These are phyloP conservation scores for Moesziomyces sp. DNA, from an alignment of 1,284 basidiomycete species.

Conservation along the genomic window DNA sequence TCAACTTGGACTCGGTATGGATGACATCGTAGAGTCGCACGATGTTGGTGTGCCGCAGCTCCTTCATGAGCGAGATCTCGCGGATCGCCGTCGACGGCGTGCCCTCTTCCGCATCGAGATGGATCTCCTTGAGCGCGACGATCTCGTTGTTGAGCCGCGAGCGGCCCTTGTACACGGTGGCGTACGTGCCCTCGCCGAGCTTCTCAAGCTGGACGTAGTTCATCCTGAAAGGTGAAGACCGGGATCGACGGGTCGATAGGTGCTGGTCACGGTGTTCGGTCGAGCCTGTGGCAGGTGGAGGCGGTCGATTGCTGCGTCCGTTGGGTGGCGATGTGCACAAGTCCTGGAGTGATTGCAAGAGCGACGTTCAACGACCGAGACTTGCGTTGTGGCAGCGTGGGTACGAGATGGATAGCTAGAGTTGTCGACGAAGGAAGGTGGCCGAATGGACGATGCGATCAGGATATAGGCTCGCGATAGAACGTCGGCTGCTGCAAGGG, in stretches of 20 bases:
- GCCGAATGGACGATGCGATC: too few species aligned
- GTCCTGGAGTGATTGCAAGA: too few species aligned
- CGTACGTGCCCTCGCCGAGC: conserved; percentile 67
- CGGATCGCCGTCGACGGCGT: conserved; percentile 94
- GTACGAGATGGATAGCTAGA: background rate
- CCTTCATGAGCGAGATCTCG: conserved; percentile 96
- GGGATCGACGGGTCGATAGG: too few species aligned
- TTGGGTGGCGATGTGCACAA: too few species aligned
- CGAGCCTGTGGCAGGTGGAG: too few species aligned
- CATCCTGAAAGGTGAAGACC: conserved; percentile 30
- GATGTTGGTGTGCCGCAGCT: conserved; percentile 93
- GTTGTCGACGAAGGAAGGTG: background rate
- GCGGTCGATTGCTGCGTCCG: too few species aligned
- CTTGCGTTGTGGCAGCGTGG: too few species aligned
- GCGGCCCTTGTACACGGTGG: conserved; percentile 67
- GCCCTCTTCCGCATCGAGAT: conserved; percentile 93
- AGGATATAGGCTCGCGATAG: too few species aligned
- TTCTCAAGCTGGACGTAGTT: conserved; percentile 67
- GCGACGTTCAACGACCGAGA: too few species aligned
- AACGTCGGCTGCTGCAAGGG: too few species aligned
- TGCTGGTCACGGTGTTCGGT: too few species aligned
- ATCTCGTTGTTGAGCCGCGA: conserved; percentile 65
- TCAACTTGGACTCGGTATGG: conserved; percentile 91
- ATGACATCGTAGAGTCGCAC: conserved; percentile 98
- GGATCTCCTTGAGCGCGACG: conserved; percentile 83